These are phyloP conservation scores for Calonectria crousiana DNA, from an alignment of 2,329 filamentous ascomycete species.

Conservation along the genomic window DNA sequence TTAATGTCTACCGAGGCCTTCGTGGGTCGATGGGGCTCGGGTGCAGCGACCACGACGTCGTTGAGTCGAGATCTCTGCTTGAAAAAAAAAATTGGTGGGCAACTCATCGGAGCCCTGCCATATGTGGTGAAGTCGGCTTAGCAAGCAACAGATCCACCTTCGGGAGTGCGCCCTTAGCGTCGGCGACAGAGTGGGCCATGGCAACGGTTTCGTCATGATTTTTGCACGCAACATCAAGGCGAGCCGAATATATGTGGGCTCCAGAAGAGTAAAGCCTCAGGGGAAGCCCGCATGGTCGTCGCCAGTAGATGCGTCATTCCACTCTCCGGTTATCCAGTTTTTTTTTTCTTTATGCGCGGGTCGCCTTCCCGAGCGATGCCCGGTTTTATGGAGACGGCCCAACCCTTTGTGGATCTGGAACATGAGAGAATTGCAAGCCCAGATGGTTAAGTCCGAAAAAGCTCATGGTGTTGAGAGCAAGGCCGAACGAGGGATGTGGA, in stretches of 20 bases:
- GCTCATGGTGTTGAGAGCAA: neutral
- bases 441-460: neutral
- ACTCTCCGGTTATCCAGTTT: neutral
- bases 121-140: constrained; percentile 16
- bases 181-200: neutral
- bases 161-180: neutral
- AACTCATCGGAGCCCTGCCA: neutral
- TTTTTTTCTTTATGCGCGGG: neutral
- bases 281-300: neutral
- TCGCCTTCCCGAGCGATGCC: neutral
- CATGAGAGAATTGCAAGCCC: constrained; percentile 1
- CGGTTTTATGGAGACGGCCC: neutral
- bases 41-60: neutral
- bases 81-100: neutral
- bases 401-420: neutral
- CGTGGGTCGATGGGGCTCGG: constrained; percentile 8
- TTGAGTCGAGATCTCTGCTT: neutral
- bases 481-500: neutral
- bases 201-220: constrained; percentile 3
- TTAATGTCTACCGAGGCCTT: constrained; percentile 22
- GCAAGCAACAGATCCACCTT: constrained; percentile 12
- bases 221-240: constrained; percentile 37
- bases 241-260: constrained; percentile 34
- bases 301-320: neutral
- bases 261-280: neutral